phyloP scores from a whole-genome alignment of 106 monocot genomes.

The Alisma plantagoaquatica region DNA sequence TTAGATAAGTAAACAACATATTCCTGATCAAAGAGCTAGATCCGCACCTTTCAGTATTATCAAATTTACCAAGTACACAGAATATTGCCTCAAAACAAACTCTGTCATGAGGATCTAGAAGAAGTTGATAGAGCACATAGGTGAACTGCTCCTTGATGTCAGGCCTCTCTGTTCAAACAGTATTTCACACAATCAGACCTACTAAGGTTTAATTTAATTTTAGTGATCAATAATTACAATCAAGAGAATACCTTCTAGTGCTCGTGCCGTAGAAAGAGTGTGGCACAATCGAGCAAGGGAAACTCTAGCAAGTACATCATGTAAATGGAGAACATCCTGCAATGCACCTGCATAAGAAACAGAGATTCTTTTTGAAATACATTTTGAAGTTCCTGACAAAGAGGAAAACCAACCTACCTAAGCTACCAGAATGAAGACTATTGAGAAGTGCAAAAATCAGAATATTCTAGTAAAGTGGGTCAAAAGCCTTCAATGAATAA shows the following conservation, averaged over 20 bases:
- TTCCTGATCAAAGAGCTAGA: conserved; percentile 3
- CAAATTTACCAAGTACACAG: conserved; percentile 93
- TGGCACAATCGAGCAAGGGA: conserved; percentile 93
- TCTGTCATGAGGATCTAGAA: conserved; percentile 94
- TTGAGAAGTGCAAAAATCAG: no score
- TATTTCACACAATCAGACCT: background rate
- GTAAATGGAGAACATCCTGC: conserved; percentile 95
- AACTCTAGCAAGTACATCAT: conserved; percentile 98
- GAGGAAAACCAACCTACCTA: no score
- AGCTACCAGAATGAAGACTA: no score
- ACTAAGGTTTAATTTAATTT: no score
- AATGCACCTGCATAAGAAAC: conserved; percentile 77
- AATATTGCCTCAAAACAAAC: conserved; percentile 98
- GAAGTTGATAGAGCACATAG: conserved; percentile 88
- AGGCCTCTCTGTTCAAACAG: conserved; percentile 63
- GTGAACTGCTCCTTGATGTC: conserved; percentile 83
- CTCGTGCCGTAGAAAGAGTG: conserved; percentile 84
- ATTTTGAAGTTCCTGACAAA: no score
- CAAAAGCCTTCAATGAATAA: no score
- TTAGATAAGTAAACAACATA: no score
- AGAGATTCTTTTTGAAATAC: no score
- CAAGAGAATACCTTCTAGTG: conserved; percentile 62
- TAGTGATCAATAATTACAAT: background rate
- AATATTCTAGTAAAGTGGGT: no score
- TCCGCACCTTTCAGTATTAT: conserved; percentile 73